Conservation (phyloP, 148 eudicot species). For the Tetragonia tetragonoides region DNA sequence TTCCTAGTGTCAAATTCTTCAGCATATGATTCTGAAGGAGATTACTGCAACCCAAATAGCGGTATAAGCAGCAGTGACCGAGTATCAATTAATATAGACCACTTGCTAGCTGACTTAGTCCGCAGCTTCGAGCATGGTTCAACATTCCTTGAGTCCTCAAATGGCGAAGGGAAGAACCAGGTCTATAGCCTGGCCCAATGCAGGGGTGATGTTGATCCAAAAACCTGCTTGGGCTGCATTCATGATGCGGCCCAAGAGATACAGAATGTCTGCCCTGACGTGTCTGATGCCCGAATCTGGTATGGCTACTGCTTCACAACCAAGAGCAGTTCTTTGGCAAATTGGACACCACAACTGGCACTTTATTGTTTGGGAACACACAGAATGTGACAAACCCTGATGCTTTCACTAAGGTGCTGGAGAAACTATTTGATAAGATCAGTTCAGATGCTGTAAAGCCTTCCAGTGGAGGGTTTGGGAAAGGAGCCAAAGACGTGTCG, state of each 20-base stretch:
- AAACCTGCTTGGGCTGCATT: conserved; percentile 67
- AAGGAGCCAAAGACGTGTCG: conserved; percentile 42
- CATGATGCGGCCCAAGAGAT: conserved; percentile 46
- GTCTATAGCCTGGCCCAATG: conserved; percentile 82
- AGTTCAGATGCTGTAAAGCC: conserved; percentile 42
- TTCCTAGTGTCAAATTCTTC: conserved; percentile 11
- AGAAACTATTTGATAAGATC: conserved; percentile 39
- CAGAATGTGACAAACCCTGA: conserved; percentile 47
- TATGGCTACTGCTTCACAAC: conserved; percentile 68
- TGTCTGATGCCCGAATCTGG: conserved; percentile 65
- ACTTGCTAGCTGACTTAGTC: conserved; percentile 40
- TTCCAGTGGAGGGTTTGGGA: conserved; percentile 52
- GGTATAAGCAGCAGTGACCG: conserved; percentile 19
- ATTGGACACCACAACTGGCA: conserved; percentile 46
- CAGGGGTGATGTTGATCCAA: conserved; percentile 57
- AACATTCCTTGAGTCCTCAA: conserved; percentile 45
- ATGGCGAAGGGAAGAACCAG: conserved; percentile 30
- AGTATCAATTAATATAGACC: conserved; percentile 46
- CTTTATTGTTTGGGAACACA: conserved; percentile 36
- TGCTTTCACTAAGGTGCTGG: conserved; percentile 47
- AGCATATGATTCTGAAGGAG: conserved; percentile 40
- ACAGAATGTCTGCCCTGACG: conserved; percentile 41
- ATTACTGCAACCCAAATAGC: conserved; percentile 43
- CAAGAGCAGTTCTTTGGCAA: conserved; percentile 47
- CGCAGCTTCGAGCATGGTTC: conserved; percentile 36